These are phyloP conservation scores for Claviceps pazoutovae DNA, from an alignment of 2,329 filamentous ascomycete genomes.

Conservation along the genomic window DNA sequence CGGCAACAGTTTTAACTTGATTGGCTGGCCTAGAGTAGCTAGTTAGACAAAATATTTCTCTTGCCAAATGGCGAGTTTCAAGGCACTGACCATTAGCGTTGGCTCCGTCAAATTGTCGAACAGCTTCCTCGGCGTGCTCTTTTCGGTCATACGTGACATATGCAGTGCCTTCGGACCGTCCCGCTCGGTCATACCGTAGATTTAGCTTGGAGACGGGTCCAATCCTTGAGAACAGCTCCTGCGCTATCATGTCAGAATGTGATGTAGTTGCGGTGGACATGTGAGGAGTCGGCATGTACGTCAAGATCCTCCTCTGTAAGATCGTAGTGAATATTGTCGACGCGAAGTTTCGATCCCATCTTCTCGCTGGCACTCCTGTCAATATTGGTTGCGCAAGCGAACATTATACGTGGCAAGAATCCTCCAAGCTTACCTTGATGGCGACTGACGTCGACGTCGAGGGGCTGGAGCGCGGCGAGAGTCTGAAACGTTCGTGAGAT, in stretches of 20 bases:
- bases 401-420: background rate
- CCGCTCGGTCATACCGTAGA: slow-evolving; percentile 73
- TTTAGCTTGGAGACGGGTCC: slow-evolving; percentile 56
- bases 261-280: background rate
- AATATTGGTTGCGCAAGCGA: background rate
- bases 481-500: slow-evolving; percentile 17
- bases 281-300: slow-evolving; percentile 28
- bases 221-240: slow-evolving; percentile 73
- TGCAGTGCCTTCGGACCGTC: slow-evolving; percentile 73
- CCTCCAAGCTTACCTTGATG: slow-evolving; percentile 20
- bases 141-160: slow-evolving; percentile 65
- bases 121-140: slow-evolving; percentile 58
- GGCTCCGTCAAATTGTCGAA: slow-evolving; percentile 73
- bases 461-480: slow-evolving; percentile 27
- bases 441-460: slow-evolving; percentile 29
- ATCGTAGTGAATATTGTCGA: slow-evolving; percentile 89
- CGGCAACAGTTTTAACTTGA: slow-evolving; percentile 55
- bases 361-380: slow-evolving; percentile 26
- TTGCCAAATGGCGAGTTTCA: background rate
- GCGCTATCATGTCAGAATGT: slow-evolving; percentile 13
- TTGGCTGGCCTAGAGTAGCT: slow-evolving; percentile 55
- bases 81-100: slow-evolving; percentile 59
- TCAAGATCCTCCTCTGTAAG: slow-evolving; percentile 72
- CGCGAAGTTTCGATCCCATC: slow-evolving; percentile 56
- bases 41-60: background rate